Conservation (phyloP, 2,329 filamentous ascomycete species). For the Aureobasidium sp. region DNA sequence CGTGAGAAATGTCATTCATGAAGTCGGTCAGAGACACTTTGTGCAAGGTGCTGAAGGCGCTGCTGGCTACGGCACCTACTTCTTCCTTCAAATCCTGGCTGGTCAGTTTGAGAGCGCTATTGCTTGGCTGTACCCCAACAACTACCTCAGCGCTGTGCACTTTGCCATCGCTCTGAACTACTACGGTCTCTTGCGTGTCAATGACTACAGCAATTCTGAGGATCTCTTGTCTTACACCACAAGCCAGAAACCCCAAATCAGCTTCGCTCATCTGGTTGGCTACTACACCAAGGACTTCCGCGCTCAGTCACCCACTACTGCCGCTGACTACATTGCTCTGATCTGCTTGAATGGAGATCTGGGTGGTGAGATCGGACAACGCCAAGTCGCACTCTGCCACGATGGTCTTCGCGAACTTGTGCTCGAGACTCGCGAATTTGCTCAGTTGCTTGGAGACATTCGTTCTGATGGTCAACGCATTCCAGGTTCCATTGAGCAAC, state of each 20-base stretch:
- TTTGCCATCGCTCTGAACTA: slow-evolving; percentile 84
- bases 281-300: slow-evolving; percentile 96
- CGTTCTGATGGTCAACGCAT: slow-evolving; percentile 77
- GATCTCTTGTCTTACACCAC: slow-evolving; percentile 62
- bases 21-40: slow-evolving; percentile 90
- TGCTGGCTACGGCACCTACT: slow-evolving; percentile 80
- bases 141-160: slow-evolving; percentile 89
- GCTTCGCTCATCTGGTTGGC: slow-evolving; percentile 87
- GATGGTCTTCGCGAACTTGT: slow-evolving; percentile 90
- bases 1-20: slow-evolving; percentile 71
- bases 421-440: slow-evolving; percentile 94
- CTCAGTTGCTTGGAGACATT: slow-evolving; percentile 87
- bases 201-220: slow-evolving; percentile 67
- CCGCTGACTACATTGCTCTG: slow-evolving; percentile 85
- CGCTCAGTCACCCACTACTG: slow-evolving; percentile 77
- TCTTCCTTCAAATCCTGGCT: slow-evolving; percentile 82
- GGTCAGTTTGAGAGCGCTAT: slow-evolving; percentile 94
- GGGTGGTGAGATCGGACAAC: slow-evolving; percentile 62
- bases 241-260: slow-evolving; percentile 70
- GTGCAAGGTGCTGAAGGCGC: slow-evolving; percentile 71
- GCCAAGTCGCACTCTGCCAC: slow-evolving; percentile 77
- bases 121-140: slow-evolving; percentile 83
- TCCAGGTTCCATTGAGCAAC: slow-evolving; percentile 78
- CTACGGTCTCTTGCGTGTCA: slow-evolving; percentile 82
- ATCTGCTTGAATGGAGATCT: slow-evolving; percentile 89